Evolutionary conservation across 1,284 basidiomycete species (phyloP), one percentile per base, ranked within the genome.

Genomic region (Heterobasidion occidentale): DNA sequence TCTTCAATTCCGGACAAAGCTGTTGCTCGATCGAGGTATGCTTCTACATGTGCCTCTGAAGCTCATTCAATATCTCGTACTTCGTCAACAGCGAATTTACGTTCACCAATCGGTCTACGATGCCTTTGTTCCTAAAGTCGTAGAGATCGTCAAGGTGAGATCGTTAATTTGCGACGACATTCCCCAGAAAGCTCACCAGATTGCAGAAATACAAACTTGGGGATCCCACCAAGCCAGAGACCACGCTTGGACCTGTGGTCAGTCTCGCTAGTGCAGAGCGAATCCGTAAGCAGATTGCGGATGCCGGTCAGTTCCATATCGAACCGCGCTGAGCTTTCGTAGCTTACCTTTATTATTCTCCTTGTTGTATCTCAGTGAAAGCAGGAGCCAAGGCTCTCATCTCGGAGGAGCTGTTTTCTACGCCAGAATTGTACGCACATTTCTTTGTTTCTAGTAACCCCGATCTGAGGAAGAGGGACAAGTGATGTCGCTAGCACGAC

Each of bases 1-100:
- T 95, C 74, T 98, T 94, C 79, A 98, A 98, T 71, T 94, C 94
- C 14, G 95, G 94, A 1, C 94, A 98, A 69, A 92, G 90, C 61
- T 94, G 92, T 67, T 94, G 92, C 65, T 82, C 88, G 0, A 76
- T 96, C 61, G 89, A 92, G 76, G 83, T 91, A 63, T 36, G 74
- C 65, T 1, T 27, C 27, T 27, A 27, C 27, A 27, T 27, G 27
- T 6, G 4, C n/a, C 6, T 48, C 35, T 19, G 8, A 12, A n/a
- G 14, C 44, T 14, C 9, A 14, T 19, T 50, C 2, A 19, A 33
- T 38, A 15, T 9, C 47, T 33, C 7, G 2, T 7, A n/a, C 49
- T 50, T 44, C 44, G 27, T 27, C 27, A 27, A 20, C 75, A 98
- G 86, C 83, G 95, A 33, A 94, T 98, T 55, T 98, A 98, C 69